Percentiles rank a stretch among this genome's conserved stretches.
These are phyloP conservation scores for Candida maris DNA, from an alignment of 805 yeast genomes.

Conservation along the genomic window DNA sequence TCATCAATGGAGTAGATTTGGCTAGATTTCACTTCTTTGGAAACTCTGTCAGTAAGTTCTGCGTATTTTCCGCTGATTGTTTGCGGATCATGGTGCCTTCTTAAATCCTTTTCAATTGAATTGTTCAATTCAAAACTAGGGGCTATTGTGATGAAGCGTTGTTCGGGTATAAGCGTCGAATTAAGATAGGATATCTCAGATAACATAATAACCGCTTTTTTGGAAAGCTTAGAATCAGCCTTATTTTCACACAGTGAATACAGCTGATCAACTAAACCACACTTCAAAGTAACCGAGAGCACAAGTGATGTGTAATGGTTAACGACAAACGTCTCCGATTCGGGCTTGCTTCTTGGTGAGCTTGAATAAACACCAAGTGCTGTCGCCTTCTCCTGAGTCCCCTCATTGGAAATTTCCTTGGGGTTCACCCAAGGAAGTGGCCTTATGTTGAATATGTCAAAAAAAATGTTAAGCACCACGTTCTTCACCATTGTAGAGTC, in stretches of 20 bases:
- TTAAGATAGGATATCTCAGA: conserved; percentile 59
- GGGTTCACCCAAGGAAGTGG: conserved; percentile 48
- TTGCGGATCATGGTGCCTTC: conserved; percentile 20
- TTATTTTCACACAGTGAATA: conserved; percentile 34
- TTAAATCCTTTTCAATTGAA: conserved; percentile 26
- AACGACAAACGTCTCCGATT: conserved; percentile 40
- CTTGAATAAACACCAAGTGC: conserved; percentile 12
- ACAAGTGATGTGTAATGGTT: conserved; percentile 69
- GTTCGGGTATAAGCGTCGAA: conserved; percentile 50
- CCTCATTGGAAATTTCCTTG: conserved; percentile 13
- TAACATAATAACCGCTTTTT: conserved; percentile 61
- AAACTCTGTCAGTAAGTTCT: conserved; percentile 13
- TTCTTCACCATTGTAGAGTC: conserved; percentile 56
- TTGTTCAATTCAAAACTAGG: conserved; percentile 28
- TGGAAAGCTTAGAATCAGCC: conserved; percentile 41
- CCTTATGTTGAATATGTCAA: conserved; percentile 61
- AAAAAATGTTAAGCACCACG: conserved; percentile 64
- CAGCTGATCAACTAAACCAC: conserved; percentile 51
- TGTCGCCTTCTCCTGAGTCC: conserved; percentile 10
- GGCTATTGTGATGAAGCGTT: conserved; percentile 28
- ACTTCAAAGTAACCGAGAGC: conserved; percentile 49
- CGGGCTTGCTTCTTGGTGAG: conserved; percentile 27
- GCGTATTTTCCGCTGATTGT: conserved; percentile 11
- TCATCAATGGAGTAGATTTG: conserved; percentile 47
- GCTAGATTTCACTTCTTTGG: conserved; percentile 23